Base-by-base conservation (phyloP, 2,329 filamentous ascomycete species). In the Scopulariopsis brevicaulis region DNA sequence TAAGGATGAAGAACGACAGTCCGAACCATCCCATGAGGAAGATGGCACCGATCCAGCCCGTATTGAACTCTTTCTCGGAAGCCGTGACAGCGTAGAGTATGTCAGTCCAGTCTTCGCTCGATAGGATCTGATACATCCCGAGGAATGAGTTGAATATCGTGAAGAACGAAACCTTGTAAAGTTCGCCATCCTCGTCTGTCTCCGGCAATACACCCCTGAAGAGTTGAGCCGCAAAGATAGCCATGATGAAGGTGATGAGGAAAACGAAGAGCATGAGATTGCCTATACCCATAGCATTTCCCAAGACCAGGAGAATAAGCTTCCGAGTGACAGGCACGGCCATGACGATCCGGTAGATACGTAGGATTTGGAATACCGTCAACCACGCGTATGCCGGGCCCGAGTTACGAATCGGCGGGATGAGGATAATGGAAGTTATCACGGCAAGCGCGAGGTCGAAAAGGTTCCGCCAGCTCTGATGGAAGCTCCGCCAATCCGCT, bases 241-340 rank as follows among this genome's bases (percentile, higher is more conserved):
- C 87, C 64, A 92, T 89, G 53, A 99, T 78, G 66, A 96, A 97
- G 0, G 92, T 96, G 67, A 96, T 89, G 56, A 99, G 77, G 67
- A 97, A 96, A 66, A 99, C 91, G 69, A 99, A 99, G 20, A 97
- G 77, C 74, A 99, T 95, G 61, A 99, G 76, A 68, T 99, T 99
- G 46, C 89, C 81, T 61, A 99, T 86, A 88, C 95, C 95, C 52
- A 86, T 83, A 4, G 91, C 87, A 68, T 97, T 97, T 61, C 94
- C 88, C 60, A 99, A 80, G 2, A 99, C 94, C 37, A 95, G 80
- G 63, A 87, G 75, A 67, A 99, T 94, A 57, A 99, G 81, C 62
- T 91, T 87, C 62, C 89, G 81, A 0, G 92, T 99, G 64, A 96
- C 83, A 5, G 91, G 86, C 50, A 99, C 83, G 18, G 90, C 91